phyloP scores from a whole-genome alignment of 2,329 filamentous ascomycete genomes.

The Fusarium subtropicale region DNA sequence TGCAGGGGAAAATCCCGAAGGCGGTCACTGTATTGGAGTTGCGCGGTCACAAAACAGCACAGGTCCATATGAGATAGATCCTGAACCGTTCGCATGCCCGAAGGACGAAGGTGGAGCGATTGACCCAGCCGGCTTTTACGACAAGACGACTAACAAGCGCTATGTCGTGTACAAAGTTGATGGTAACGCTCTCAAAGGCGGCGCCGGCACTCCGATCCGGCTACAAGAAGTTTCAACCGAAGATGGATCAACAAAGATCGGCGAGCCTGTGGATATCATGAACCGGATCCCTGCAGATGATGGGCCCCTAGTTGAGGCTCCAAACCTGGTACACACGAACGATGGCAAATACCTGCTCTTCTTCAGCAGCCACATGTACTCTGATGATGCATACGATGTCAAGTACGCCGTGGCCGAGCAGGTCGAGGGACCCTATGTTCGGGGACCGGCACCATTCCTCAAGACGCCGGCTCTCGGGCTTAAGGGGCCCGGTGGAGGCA shows the following conservation, averaged over 20 bases:
- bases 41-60: constrained; percentile 60
- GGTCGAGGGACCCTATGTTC: constrained; percentile 54
- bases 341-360: constrained; percentile 69
- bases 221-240: constrained; percentile 64
- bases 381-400: constrained; percentile 66
- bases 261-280: constrained; percentile 61
- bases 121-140: constrained; percentile 70
- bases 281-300: constrained; percentile 56
- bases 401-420: constrained; percentile 64
- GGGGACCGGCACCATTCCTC: constrained; percentile 50
- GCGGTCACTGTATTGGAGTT: constrained; percentile 68
- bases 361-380: constrained; percentile 71
- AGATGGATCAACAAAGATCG: constrained; percentile 63
- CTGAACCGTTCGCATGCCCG: constrained; percentile 64
- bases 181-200: constrained; percentile 64
- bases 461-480: constrained; percentile 54
- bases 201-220: constrained; percentile 66
- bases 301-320: constrained; percentile 71
- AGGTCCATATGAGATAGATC: constrained; percentile 65
- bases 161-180: constrained; percentile 76
- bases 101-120: constrained; percentile 68
- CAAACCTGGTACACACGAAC: constrained; percentile 60
- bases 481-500: constrained; percentile 57
- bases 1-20: constrained; percentile 58
- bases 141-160: constrained; percentile 61